These are phyloP conservation scores for Ceratocystis huliohia DNA, from an alignment of 2,329 filamentous ascomycete genomes.

Conservation along the genomic window DNA sequence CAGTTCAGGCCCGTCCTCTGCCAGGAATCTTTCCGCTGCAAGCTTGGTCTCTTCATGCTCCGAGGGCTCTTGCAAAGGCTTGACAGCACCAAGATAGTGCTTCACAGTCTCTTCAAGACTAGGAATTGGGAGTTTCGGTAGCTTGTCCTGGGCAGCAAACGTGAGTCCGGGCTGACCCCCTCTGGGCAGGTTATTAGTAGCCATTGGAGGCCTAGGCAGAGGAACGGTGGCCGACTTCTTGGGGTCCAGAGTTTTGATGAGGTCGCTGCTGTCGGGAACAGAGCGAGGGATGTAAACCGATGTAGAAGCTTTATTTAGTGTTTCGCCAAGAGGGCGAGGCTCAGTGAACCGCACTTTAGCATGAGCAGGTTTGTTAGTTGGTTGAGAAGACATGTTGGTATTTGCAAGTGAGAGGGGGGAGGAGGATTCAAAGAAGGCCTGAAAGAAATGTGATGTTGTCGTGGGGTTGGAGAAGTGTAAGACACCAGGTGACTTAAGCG, in stretches of 20 bases:
- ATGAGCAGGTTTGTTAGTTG: conserved; percentile 27
- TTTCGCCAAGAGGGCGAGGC: conserved; percentile 61
- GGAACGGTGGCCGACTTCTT: conserved; percentile 6
- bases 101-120: conserved; percentile 66
- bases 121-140: conserved; percentile 87
- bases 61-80: conserved; percentile 64
- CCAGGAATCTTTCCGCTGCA: conserved; percentile 73
- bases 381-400: conserved; percentile 4
- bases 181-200: conserved; percentile 37
- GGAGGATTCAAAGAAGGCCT: neutral
- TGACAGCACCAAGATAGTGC: conserved; percentile 67
- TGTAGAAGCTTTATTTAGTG: conserved; percentile 38
- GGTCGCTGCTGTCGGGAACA: conserved; percentile 27
- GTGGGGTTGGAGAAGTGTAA: neutral
- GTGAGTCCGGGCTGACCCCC: conserved; percentile 61
- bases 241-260: conserved; percentile 3
- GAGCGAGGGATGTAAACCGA: conserved; percentile 29
- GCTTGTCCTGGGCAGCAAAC: conserved; percentile 73
- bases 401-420: neutral
- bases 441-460: neutral
- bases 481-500: conserved; percentile 37
- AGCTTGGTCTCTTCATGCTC: conserved; percentile 74
- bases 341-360: conserved; percentile 37
- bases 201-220: conserved; percentile 32
- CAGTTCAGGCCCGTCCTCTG: conserved; percentile 64